Percentiles rank a stretch among this genome's conserved stretches.
Conservation (phyloP, 176 grass and related monocot species). For the Eragrostis nindensis region DNA sequence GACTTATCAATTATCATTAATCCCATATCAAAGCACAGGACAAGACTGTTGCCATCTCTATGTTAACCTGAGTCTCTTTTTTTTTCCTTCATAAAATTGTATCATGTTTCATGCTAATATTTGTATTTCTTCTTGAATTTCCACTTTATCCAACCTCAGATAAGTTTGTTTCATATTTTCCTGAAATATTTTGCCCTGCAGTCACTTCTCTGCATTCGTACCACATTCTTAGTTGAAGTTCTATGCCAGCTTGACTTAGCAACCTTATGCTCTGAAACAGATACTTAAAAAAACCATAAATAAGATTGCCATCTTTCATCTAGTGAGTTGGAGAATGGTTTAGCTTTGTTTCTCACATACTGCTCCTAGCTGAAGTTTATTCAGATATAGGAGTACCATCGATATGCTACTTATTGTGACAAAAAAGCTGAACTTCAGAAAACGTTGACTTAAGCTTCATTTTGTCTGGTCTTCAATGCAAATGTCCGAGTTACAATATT, state of each 20-base stretch:
- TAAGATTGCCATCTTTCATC: not conserved
- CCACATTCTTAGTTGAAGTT: not conserved
- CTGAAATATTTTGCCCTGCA: not conserved
- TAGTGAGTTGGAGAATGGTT: not conserved
- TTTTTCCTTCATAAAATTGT: not conserved
- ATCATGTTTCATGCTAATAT: not conserved
- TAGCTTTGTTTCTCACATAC: constrained; percentile 5
- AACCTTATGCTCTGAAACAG: constrained; percentile 5
- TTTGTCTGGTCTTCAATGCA: not conserved
- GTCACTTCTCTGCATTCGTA: not conserved
- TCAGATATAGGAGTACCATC: not conserved
- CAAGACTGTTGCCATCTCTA: not conserved
- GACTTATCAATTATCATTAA: not conserved
- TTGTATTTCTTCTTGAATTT: not conserved
- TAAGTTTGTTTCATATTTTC: not conserved
- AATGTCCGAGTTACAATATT: not conserved
- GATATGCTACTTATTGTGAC: not conserved
- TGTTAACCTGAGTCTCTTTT: not conserved
- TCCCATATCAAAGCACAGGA: not conserved
- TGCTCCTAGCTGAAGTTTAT: not conserved
- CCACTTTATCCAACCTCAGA: not conserved
- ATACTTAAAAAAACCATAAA: not conserved
- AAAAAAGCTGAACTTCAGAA: not conserved
- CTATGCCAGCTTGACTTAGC: not conserved
- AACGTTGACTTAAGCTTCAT: not conserved